Conservation (phyloP, 2,329 filamentous ascomycete species). For the Ascochyta pisi region DNA sequence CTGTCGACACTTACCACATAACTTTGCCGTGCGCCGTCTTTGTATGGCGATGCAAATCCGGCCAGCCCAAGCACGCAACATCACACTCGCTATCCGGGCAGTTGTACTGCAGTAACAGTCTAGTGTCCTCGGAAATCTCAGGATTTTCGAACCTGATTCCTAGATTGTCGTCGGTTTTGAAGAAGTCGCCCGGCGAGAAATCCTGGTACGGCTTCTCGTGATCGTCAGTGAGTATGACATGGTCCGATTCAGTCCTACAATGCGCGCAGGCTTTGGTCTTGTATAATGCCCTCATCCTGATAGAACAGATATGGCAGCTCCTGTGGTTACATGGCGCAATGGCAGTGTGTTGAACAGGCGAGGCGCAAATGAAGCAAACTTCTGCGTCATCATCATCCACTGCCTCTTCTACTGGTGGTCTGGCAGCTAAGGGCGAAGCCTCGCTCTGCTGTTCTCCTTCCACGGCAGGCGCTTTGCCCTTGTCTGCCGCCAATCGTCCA, state of each 20-base stretch:
- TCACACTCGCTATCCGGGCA: slow-evolving; percentile 87
- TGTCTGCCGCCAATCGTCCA: slow-evolving; percentile 29
- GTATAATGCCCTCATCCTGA: slow-evolving; percentile 90
- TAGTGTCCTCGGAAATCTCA: slow-evolving; percentile 89
- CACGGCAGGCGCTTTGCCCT: slow-evolving; percentile 35
- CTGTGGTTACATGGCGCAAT: slow-evolving; percentile 95
- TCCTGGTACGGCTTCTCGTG: slow-evolving; percentile 82
- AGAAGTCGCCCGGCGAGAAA: slow-evolving; percentile 76
- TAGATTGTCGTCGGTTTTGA: slow-evolving; percentile 80
- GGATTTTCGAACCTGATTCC: slow-evolving; percentile 90
- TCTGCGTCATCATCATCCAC: slow-evolving; percentile 62
- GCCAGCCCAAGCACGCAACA: slow-evolving; percentile 82
- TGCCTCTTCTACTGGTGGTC: slow-evolving; percentile 10
- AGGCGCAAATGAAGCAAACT: slow-evolving; percentile 97
- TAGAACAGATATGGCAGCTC: slow-evolving; percentile 93
- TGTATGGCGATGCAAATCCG: slow-evolving; percentile 81
- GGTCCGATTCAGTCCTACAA: slow-evolving; percentile 79
- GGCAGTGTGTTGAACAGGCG: slow-evolving; percentile 83
- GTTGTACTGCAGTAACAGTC: slow-evolving; percentile 89
- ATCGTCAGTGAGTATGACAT: slow-evolving; percentile 92
- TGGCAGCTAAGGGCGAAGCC: slow-evolving; percentile 12
- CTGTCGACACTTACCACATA: slow-evolving; percentile 67
- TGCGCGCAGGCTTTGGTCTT: slow-evolving; percentile 98
- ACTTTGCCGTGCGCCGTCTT: slow-evolving; percentile 81
- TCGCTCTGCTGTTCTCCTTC: slow-evolving; percentile 18